Evolutionary conservation across 371 early-diverging fungal species (phyloP).

Genomic region (Mortierella sp.): DNA sequence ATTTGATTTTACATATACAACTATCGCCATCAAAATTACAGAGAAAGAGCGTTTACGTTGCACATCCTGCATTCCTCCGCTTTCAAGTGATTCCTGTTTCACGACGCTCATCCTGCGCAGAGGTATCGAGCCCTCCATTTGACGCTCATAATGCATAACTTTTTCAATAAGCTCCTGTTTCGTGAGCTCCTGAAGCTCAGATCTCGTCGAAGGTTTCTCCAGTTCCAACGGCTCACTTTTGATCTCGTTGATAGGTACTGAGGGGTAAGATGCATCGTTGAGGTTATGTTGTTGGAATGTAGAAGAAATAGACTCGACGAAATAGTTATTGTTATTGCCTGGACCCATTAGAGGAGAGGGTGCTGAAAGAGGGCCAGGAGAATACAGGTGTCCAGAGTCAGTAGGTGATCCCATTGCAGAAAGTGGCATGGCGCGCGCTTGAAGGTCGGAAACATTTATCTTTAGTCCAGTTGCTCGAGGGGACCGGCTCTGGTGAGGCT

Average conservation of each 20-base stretch:
- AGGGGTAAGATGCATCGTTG: conserved; percentile 22
- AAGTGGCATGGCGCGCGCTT: conserved; percentile 34
- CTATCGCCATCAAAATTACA: background rate
- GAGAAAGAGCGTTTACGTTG: conserved; percentile 8
- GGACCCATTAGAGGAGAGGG: conserved; percentile 42
- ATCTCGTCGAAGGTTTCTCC: conserved; percentile 37
- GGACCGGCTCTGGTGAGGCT: conserved; percentile 48
- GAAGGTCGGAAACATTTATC: conserved; percentile 46
- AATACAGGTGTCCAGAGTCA: conserved; percentile 31
- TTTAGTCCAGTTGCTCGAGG: conserved; percentile 43
- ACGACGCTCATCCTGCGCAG: conserved; percentile 30
- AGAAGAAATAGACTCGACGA: conserved; percentile 35
- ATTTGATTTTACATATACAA: background rate
- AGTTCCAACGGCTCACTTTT: conserved; percentile 32
- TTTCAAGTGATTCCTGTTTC: conserved; percentile 24
- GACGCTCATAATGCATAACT: conserved; percentile 55
- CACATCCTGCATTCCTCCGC: conserved; percentile 8
- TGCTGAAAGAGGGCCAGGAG: conserved; percentile 52
- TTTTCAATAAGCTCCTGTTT: conserved; percentile 56
- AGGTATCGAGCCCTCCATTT: conserved; percentile 48
- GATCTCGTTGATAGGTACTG: conserved; percentile 16
- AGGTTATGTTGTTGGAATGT: conserved; percentile 45
- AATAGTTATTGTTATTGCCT: background rate
- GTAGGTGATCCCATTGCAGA: conserved; percentile 44
- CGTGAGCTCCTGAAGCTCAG: conserved; percentile 34